Evolutionary conservation across 2,329 filamentous ascomycete species (phyloP), one percentile per base, ranked within the genome.

Genomic region (Botrytis elliptica): DNA sequence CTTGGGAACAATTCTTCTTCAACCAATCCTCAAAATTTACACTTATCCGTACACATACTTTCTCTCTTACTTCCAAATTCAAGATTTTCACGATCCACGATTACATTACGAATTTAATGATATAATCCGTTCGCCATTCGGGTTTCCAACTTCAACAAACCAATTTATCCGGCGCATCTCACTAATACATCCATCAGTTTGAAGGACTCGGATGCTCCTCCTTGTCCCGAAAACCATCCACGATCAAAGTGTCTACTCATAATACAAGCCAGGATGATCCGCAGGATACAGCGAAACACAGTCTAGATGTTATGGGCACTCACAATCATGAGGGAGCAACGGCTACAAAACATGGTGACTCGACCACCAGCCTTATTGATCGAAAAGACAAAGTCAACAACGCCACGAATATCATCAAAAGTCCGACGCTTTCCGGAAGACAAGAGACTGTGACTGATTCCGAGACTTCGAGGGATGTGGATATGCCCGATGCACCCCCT

Each of bases 171-270:
- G 38, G 63, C 40, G 55, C 66, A 69, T 57, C 14, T 52, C 18
- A 33, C 22, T 52, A 42, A 55, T 52, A 29, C 14, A 55, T 60
- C 46, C n/a, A 62, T 57, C 52, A 40, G 52, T 72, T 59, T 44
- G 52, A 69, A 69, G 71, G 71, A 73, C 71, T 73, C 71, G 80
- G 79, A 78, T 79, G 77, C 77, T 76, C 75, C 77, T 80, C 78
- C 79, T 79, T 77, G 79, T 80, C 79, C 80, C 77, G 77, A 75
- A 72, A 70, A 68, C 67, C 67, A 72, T 76, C 78, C 75, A 78
- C 76, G 74, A 77, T 74, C 79, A 81, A 80, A 78, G 79, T 81
- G 80, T 81, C 80, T 81, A 76, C 77, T 71, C 76, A 74, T 73
- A 77, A 76, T 73, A 71, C 64, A 70, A 74, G 72, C 71, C 77